Conservation (phyloP, 306 rosid genomes). For the Prunus mume region DNA sequence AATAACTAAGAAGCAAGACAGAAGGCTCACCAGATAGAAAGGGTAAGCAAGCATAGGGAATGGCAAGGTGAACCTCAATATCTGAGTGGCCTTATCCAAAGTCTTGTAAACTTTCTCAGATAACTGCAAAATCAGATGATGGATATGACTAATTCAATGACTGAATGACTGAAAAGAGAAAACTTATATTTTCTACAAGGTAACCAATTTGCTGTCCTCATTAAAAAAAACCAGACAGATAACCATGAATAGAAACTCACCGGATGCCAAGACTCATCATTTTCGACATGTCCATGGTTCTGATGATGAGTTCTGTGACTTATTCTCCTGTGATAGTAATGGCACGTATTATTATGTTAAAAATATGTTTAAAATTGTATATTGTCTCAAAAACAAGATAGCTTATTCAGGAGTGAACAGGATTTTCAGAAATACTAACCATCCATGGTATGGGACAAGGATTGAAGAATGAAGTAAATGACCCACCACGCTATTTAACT, state of each 20-base stretch:
- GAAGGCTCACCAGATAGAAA: slow-evolving; percentile 70
- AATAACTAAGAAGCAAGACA: not conserved
- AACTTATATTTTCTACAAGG: not conserved
- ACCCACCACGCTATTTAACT: slow-evolving; percentile 82
- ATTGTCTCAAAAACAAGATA: not conserved
- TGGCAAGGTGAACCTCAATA: slow-evolving; percentile 67
- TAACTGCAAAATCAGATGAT: slow-evolving; percentile 54
- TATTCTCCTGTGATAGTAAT: slow-evolving; percentile 64
- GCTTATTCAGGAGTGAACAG: not conserved
- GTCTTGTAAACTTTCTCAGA: slow-evolving; percentile 58
- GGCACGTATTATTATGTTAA: not conserved
- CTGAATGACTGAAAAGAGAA: not conserved
- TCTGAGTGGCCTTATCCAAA: slow-evolving; percentile 49
- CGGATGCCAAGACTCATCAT: slow-evolving; percentile 99
- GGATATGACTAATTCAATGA: slow-evolving; percentile 13
- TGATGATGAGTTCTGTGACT: slow-evolving; percentile 99
- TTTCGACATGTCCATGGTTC: slow-evolving; percentile 96
- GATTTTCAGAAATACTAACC: slow-evolving; percentile 44
- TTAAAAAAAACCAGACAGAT: not conserved
- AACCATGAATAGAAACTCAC: slow-evolving; percentile 36
- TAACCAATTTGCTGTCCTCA: not conserved
- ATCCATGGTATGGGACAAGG: slow-evolving; percentile 98
- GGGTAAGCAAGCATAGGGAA: slow-evolving; percentile 97
- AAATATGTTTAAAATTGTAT: not conserved
- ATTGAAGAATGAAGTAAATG: slow-evolving; percentile 94